Evolutionary conservation across 1,284 basidiomycete species (phyloP).

Genomic region (Marasmius sp.): DNA sequence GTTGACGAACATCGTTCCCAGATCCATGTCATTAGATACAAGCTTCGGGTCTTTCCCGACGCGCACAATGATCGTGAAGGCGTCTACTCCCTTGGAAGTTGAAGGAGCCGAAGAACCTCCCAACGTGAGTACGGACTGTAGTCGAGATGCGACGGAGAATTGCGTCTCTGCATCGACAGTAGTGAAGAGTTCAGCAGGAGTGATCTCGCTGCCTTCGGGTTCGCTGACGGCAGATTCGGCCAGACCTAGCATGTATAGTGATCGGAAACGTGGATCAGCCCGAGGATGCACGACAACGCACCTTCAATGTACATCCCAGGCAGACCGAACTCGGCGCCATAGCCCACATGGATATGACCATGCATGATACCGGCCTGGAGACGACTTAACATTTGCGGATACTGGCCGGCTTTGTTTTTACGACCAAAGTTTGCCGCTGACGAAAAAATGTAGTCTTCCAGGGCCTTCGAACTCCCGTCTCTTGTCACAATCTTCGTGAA

Average conservation of each 20-base stretch:
- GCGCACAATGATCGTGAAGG: slow-evolving; percentile 41
- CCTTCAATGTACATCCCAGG: slow-evolving; percentile 60
- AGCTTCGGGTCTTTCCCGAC: slow-evolving; percentile 39
- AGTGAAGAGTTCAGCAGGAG: background rate
- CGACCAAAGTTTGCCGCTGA: slow-evolving; percentile 40
- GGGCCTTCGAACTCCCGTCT: slow-evolving; percentile 31
- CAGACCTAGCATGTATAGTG: slow-evolving; percentile 29
- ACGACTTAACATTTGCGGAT: slow-evolving; percentile 57
- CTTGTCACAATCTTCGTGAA: slow-evolving; percentile 41
- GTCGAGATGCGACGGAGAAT: background rate
- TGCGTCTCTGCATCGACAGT: slow-evolving; percentile 4
- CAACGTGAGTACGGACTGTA: slow-evolving; percentile 10
- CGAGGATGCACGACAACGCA: slow-evolving; percentile 17
- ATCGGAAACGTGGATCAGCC: background rate
- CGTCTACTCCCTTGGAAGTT: slow-evolving; percentile 22
- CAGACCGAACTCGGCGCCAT: slow-evolving; percentile 58
- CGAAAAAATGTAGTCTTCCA: slow-evolving; percentile 55
- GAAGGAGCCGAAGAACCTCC: background rate
- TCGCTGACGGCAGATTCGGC: slow-evolving; percentile 34
- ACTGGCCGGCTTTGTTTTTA: slow-evolving; percentile 23
- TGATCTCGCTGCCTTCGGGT: slow-evolving; percentile 10
- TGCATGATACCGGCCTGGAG: slow-evolving; percentile 56
- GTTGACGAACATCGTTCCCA: slow-evolving; percentile 18
- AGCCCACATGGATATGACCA: slow-evolving; percentile 59
- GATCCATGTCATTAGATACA: slow-evolving; percentile 13